These are phyloP conservation scores for Aspergillus sp. DNA, from an alignment of 2,329 filamentous ascomycete species.

Conservation along the genomic window DNA sequence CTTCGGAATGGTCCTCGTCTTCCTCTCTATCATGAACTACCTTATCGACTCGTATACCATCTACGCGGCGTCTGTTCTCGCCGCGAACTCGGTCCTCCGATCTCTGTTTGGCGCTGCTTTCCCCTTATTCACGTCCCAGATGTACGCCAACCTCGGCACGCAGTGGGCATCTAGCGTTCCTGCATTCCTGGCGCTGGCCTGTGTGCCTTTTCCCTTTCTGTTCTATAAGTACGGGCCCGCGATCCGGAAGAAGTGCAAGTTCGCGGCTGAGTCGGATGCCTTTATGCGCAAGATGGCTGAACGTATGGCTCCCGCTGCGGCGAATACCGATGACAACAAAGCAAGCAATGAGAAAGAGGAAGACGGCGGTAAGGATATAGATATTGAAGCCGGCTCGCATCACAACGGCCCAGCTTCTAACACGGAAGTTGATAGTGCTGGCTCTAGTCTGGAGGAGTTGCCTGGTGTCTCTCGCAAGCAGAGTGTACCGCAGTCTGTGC, in stretches of 20 bases:
- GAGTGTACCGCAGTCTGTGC: not conserved
- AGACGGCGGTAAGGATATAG: not conserved
- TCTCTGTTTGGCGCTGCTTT: not conserved
- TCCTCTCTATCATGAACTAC: not conserved
- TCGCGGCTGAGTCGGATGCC: not conserved
- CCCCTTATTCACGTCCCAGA: not conserved
- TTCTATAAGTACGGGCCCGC: not conserved
- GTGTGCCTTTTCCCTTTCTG: not conserved
- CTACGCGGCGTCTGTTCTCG: conserved; percentile 1
- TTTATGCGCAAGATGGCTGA: not conserved
- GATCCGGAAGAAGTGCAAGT: not conserved
- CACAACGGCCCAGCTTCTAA: not conserved
- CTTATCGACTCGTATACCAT: conserved; percentile 4
- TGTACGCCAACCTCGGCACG: not conserved
- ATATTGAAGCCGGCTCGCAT: not conserved
- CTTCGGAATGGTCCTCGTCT: conserved; percentile 1
- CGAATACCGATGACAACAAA: not conserved
- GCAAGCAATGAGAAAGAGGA: not conserved
- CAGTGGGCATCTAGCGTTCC: not conserved
- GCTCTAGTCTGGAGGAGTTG: not conserved
- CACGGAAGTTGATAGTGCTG: too few species aligned
- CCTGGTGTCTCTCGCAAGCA: not conserved
- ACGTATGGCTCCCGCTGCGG: not conserved
- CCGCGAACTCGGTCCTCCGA: not conserved
- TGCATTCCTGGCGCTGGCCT: not conserved